Base-by-base conservation (phyloP, 805 yeast genomes). In the Nakazawaea laoshanensis region DNA sequence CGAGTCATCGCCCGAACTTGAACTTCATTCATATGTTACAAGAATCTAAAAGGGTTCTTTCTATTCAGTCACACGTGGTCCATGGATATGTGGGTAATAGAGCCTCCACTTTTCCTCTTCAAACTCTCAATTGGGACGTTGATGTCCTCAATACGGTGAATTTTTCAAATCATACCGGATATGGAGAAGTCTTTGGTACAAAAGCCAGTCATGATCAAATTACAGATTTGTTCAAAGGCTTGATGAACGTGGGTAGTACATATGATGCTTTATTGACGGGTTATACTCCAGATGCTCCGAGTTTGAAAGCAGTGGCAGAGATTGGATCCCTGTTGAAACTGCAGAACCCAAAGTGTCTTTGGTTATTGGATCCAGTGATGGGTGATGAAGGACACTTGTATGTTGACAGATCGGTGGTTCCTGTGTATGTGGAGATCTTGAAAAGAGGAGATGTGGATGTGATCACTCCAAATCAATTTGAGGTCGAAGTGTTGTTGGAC, bases 401-500 rank as follows among this genome's bases (percentile, higher is more conserved):
- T 43, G 92, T 81, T 3, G 69, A 71, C 33, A 50, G 60, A 39
- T 56, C 70, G 33, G 67, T 72, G 20, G 67, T 82, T 5, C 79
- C 94, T 1, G 68, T 67, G 4, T 77, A 79, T 44, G 60, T 63
- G 44, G 42, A 55, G 4, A 57, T 76, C 10, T 48, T 78, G 19
- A 42, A 51, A 13, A 43, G 46, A 25, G 73, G 65, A 5, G 46
- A 41, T 2, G 81, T 87, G 7, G 85, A 82, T 43, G 59, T 85
- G 7, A 72, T 84, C 11, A 88, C 96, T 0, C 97, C 97, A 3
- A 88, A 88, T 52, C 94, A 84, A 51, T 89, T 81, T 53, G 97
- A 88, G 51, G 66, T 81, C 12, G 96, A 87, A 54, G 51, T 85
- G 19, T 54, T 89, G 27, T 64, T 75, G 9, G 83, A 68, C 7